These are phyloP conservation scores for Parafenestella ontariensis DNA, from an alignment of 2,329 filamentous ascomycete species.

Conservation along the genomic window DNA sequence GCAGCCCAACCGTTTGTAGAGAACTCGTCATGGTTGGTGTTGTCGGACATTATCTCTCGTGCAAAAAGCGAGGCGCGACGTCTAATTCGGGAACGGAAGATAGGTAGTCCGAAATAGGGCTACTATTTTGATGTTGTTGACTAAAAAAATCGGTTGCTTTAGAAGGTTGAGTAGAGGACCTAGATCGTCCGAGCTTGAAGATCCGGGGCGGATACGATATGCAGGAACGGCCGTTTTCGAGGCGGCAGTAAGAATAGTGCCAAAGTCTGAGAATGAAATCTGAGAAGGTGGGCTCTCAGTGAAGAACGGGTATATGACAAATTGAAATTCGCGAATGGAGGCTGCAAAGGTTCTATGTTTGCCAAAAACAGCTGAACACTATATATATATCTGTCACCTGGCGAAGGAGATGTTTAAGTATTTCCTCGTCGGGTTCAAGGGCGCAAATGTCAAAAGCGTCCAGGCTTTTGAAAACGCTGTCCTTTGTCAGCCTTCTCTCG, in stretches of 20 bases:
- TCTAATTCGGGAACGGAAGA: background rate
- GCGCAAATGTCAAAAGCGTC: conserved; percentile 13
- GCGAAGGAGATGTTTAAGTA: background rate
- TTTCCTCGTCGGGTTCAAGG: conserved; percentile 4
- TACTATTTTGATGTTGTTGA: background rate
- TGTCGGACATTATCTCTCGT: conserved; percentile 14
- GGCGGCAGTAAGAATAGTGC: conserved; percentile 13
- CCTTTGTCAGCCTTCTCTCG: conserved; percentile 1
- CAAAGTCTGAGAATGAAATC: conserved; percentile 20
- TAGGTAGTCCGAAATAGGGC: background rate
- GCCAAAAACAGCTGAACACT: background rate
- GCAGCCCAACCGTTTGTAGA: conserved; percentile 37
- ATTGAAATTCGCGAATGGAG: background rate
- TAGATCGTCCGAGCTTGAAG: conserved; percentile 12
- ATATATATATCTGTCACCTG: background rate
- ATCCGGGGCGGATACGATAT: conserved; percentile 33
- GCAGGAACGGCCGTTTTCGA: conserved; percentile 26
- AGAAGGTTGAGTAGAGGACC: conserved; percentile 1
- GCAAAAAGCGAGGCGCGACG: background rate
- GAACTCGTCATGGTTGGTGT: conserved; percentile 10
- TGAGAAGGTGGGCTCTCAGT: too few species aligned
- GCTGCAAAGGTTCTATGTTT: background rate
- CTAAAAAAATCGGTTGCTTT: background rate
- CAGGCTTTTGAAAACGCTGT: background rate
- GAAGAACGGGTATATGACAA: background rate